These are phyloP conservation scores for Erigeron philadelphicus DNA, from an alignment of 140 eudicot species.

Conservation along the genomic window DNA sequence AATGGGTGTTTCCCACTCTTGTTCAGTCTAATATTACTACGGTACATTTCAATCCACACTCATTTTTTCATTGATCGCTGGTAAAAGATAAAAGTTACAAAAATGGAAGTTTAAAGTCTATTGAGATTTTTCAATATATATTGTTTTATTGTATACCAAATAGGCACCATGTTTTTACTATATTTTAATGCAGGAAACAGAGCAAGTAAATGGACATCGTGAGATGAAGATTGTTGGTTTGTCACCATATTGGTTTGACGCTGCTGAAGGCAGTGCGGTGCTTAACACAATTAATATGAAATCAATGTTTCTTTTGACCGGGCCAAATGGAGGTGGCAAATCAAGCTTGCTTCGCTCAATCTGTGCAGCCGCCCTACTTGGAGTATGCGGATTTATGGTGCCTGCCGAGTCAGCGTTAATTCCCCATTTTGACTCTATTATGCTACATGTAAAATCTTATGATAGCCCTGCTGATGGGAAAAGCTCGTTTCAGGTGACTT, in stretches of 20 bases:
- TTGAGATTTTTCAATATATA: not conserved
- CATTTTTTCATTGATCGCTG: not conserved
- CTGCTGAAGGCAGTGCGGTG: constrained; percentile 75
- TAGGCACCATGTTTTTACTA: constrained; percentile 14
- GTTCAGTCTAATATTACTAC: constrained; percentile 35
- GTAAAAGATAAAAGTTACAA: not conserved
- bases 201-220: constrained; percentile 21
- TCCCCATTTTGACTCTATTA: constrained; percentile 90
- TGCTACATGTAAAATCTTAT: constrained; percentile 87
- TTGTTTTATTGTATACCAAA: not conserved
- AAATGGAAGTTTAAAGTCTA: not conserved
- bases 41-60: constrained; percentile 40
- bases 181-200: constrained; percentile 43
- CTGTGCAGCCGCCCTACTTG: constrained; percentile 89
- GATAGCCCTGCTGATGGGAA: constrained; percentile 99
- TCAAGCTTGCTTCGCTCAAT: constrained; percentile 87
- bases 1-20: constrained; percentile 90
- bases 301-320: constrained; percentile 81
- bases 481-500: constrained; percentile 88
- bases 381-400: constrained; percentile 89
- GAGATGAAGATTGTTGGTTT: constrained; percentile 78
- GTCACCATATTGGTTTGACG: constrained; percentile 93
- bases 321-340: constrained; percentile 98
- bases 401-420: constrained; percentile 90
- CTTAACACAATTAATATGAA: constrained; percentile 66